phyloP scores from a whole-genome alignment of 345 rosid genomes.

The Eucalyptus marginata region DNA sequence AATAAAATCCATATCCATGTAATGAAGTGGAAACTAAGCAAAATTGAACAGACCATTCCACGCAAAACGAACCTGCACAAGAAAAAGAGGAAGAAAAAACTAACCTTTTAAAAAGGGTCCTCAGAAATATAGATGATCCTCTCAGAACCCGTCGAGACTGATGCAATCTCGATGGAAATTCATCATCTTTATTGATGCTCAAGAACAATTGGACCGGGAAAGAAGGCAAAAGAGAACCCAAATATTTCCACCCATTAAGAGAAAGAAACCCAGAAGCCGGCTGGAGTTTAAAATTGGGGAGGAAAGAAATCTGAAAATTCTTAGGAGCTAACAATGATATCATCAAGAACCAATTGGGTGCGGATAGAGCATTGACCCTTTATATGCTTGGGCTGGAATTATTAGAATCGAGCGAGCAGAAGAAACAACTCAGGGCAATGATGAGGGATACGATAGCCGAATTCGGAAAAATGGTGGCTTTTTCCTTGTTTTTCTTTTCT shows the following conservation, averaged over 20 bases:
- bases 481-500: not conserved
- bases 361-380: not conserved
- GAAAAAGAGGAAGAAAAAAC: not conserved
- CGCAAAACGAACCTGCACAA: not conserved
- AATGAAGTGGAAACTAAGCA: not conserved
- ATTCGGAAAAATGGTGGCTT: not conserved
- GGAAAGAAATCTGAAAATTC: not conserved
- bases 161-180: not conserved
- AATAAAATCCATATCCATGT: not conserved
- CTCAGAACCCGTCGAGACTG: not conserved
- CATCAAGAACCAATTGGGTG: not conserved
- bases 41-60: not conserved
- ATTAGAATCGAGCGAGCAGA: not conserved
- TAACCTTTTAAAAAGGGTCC: not conserved
- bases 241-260: not conserved
- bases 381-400: not conserved
- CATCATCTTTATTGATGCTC: not conserved
- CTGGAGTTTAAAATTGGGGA: not conserved
- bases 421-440: not conserved
- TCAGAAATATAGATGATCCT: not conserved
- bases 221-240: not conserved
- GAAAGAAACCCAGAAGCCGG: not conserved
- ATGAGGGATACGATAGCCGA: not conserved
- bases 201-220: not conserved
- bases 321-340: not conserved